phyloP scores from a whole-genome alignment of 345 rosid genomes.

The Melaleuca alternifolia region DNA sequence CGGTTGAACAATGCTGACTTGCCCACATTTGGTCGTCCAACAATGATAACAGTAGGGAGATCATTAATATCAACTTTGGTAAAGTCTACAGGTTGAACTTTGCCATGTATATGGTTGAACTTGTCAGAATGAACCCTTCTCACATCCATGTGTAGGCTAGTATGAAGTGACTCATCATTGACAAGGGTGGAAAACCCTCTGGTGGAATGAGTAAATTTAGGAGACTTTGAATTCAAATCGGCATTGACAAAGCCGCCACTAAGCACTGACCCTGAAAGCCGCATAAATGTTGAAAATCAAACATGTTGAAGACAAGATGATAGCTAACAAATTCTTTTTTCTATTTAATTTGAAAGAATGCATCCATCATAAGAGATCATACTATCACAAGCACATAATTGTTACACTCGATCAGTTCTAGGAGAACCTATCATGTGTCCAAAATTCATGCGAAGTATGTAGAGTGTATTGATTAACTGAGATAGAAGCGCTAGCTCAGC shows the following conservation, averaged over 20 bases:
- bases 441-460: neutral
- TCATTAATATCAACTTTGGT: conserved; percentile 45
- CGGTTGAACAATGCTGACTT: conserved; percentile 91
- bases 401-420: neutral
- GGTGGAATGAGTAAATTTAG: neutral
- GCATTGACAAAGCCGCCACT: neutral
- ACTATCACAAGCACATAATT: neutral
- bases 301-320: neutral
- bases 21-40: conserved; percentile 95
- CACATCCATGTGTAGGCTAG: neutral
- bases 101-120: neutral
- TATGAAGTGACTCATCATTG: neutral
- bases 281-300: neutral
- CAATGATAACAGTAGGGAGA: conserved; percentile 75
- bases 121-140: neutral
- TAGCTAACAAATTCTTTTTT: neutral
- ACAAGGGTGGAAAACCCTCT: conserved; percentile 28
- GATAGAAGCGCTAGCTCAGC: neutral
- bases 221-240: neutral
- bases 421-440: neutral
- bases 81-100: conserved; percentile 39
- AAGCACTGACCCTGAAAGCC: conserved; percentile 1
- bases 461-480: neutral
- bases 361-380: neutral
- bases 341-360: neutral